Percentiles rank a stretch among this genome's conserved stretches.
These are phyloP conservation scores for Saccharomyces hybrid DNA, from an alignment of 1,139 yeast species.

Conservation along the genomic window DNA sequence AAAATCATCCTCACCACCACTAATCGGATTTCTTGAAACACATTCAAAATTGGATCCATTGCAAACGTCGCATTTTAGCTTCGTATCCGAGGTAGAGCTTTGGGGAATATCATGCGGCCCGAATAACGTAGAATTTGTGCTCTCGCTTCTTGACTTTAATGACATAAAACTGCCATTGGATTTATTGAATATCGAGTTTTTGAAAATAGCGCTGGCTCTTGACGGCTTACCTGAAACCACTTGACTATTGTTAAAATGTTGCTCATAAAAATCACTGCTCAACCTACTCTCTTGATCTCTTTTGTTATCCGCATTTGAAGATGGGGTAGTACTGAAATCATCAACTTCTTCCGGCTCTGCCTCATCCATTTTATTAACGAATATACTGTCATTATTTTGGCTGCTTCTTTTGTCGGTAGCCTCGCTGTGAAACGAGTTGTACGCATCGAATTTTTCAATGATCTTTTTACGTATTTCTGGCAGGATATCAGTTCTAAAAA, in stretches of 20 bases:
- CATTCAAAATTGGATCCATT: slow-evolving; percentile 32
- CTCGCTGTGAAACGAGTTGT: neutral
- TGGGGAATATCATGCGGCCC: slow-evolving; percentile 5
- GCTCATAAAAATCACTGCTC: neutral
- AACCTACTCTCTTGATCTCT: neutral
- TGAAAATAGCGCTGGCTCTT: slow-evolving; percentile 18
- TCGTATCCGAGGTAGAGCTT: slow-evolving; percentile 4
- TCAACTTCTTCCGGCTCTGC: neutral
- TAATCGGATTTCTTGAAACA: slow-evolving; percentile 5
- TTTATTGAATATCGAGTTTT: slow-evolving; percentile 10
- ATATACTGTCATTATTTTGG: neutral
- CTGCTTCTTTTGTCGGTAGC: neutral
- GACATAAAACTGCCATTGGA: slow-evolving; percentile 11
- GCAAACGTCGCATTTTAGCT: slow-evolving; percentile 32
- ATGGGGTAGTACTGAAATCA: neutral
- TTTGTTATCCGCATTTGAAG: neutral
- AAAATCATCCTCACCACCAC: slow-evolving; percentile 12
- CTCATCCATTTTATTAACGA: neutral
- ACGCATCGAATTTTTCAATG: slow-evolving; percentile 16
- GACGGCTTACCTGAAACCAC: slow-evolving; percentile 3
- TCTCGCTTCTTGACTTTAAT: slow-evolving; percentile 5
- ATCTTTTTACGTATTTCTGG: slow-evolving; percentile 34
- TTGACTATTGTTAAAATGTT: neutral
- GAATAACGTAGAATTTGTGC: slow-evolving; percentile 8
- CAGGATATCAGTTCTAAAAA: slow-evolving; percentile 75